phyloP scores from a whole-genome alignment of 768 basidiomycete species.

The Imleria badia region DNA sequence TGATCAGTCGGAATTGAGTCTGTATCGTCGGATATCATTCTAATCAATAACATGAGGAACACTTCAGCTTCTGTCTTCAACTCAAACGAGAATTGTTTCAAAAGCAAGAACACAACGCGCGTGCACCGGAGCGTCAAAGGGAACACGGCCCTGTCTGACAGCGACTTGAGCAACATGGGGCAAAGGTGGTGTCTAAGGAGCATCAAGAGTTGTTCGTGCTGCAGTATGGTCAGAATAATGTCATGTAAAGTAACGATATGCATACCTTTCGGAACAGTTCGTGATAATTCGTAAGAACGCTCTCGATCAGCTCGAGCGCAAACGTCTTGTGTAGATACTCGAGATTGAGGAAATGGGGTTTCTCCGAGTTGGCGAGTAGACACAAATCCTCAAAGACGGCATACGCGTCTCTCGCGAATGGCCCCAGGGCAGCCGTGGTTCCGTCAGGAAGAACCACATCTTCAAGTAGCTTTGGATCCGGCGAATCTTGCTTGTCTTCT shows the following conservation, averaged over 20 bases:
- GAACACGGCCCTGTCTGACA: constrained; percentile 82
- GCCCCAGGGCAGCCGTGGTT: constrained; percentile 57
- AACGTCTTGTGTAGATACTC: constrained; percentile 89
- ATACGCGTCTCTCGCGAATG: constrained; percentile 82
- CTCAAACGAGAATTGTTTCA: constrained; percentile 86
- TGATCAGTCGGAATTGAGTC: constrained; percentile 29
- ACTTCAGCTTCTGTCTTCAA: constrained; percentile 83
- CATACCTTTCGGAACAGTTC: constrained; percentile 77
- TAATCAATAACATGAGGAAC: constrained; percentile 74
- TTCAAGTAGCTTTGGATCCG: constrained; percentile 15
- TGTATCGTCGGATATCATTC: constrained; percentile 57
- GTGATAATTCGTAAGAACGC: constrained; percentile 91
- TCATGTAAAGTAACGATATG: not conserved
- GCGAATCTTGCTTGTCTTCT: constrained; percentile 56
- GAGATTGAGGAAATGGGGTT: constrained; percentile 78
- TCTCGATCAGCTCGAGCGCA: constrained; percentile 95
- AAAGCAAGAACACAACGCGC: constrained; percentile 88
- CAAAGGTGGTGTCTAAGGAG: constrained; percentile 90
- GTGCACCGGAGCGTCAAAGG: constrained; percentile 88
- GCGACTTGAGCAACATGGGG: constrained; percentile 80
- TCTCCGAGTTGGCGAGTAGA: constrained; percentile 79
- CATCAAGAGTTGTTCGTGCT: constrained; percentile 83
- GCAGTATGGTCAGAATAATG: constrained; percentile 3
- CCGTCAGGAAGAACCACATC: constrained; percentile 69
- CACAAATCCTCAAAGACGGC: constrained; percentile 92